A percentile compares a stretch with the other conserved stretches of the same genome.
These are phyloP conservation scores for Pestalotiopsis sp. DNA, from an alignment of 2,329 filamentous ascomycete genomes.

Conservation along the genomic window DNA sequence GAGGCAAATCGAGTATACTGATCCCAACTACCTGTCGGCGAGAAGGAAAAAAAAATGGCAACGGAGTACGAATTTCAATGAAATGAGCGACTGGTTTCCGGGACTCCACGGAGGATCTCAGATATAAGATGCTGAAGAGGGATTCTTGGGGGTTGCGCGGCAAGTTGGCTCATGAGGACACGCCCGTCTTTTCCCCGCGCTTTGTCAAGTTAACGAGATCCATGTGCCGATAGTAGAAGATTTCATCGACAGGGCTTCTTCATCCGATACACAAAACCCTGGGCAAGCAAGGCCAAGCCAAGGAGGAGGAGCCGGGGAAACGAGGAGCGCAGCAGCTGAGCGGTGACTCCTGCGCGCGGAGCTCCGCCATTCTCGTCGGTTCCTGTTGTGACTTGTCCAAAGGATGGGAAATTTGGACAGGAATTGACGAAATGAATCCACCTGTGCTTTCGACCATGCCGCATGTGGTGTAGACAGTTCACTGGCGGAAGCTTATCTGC, in stretches of 20 bases:
- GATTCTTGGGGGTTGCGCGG: neutral
- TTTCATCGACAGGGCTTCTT: neutral
- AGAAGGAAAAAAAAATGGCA: neutral
- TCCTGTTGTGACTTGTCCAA: neutral
- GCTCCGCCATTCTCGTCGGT: neutral
- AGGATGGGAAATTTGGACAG: constrained; percentile 1
- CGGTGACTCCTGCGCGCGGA: neutral
- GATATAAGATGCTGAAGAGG: neutral
- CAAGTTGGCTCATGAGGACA: neutral
- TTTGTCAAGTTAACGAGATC: neutral
- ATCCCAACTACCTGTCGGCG: neutral
- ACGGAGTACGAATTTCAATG: neutral
- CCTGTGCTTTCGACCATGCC: constrained; percentile 5
- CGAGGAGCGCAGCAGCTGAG: neutral
- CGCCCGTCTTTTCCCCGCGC: neutral
- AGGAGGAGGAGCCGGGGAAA: neutral
- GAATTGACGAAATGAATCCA: constrained; percentile 9
- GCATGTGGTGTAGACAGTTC: neutral
- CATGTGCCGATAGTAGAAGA: neutral
- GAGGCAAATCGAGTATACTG: neutral
- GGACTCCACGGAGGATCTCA: neutral
- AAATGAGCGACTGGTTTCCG: neutral
- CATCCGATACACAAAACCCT: neutral
- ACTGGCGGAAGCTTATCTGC: constrained; percentile 4
- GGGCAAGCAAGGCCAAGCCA: neutral